A percentile compares a stretch with the other conserved stretches of the same genome.
These are phyloP conservation scores for Aspergillus persii DNA, from an alignment of 2,329 filamentous ascomycete genomes.

Conservation along the genomic window DNA sequence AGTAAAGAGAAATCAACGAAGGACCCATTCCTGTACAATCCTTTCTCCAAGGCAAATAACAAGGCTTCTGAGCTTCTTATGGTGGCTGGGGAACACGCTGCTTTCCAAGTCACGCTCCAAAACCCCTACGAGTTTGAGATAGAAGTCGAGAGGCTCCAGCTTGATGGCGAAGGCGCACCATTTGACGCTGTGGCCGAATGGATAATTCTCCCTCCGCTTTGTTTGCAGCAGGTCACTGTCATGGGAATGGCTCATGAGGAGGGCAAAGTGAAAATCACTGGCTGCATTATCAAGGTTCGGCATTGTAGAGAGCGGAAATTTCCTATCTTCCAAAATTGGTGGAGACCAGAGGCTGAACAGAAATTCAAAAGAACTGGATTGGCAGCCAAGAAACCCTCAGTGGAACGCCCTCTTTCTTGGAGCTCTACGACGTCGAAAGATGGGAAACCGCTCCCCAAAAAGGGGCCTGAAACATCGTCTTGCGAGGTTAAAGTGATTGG, in stretches of 20 bases:
- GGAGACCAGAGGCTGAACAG: slow-evolving; percentile 65
- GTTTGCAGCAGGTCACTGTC: slow-evolving; percentile 75
- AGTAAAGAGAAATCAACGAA: slow-evolving; percentile 42
- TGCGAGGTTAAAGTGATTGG: slow-evolving; percentile 70
- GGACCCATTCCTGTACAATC: slow-evolving; percentile 94
- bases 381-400: slow-evolving; percentile 51
- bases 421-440: slow-evolving; percentile 40
- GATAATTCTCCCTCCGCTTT: slow-evolving; percentile 73
- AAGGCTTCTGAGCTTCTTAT: slow-evolving; percentile 63
- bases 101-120: slow-evolving; percentile 80
- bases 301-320: slow-evolving; percentile 82
- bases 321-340: slow-evolving; percentile 75
- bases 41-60: slow-evolving; percentile 70
- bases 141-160: slow-evolving; percentile 75
- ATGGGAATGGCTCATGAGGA: slow-evolving; percentile 64
- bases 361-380: slow-evolving; percentile 78
- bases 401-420: slow-evolving; percentile 48
- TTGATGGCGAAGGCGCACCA: slow-evolving; percentile 70
- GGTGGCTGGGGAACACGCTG: slow-evolving; percentile 73
- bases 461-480: slow-evolving; percentile 36
- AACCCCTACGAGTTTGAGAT: slow-evolving; percentile 94
- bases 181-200: slow-evolving; percentile 67
- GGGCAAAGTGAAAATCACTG: slow-evolving; percentile 71
- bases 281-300: slow-evolving; percentile 74
- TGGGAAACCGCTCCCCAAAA: slow-evolving; percentile 32